Conservation (phyloP, 2,329 filamentous ascomycete species). For the Claviceps spartinae region DNA sequence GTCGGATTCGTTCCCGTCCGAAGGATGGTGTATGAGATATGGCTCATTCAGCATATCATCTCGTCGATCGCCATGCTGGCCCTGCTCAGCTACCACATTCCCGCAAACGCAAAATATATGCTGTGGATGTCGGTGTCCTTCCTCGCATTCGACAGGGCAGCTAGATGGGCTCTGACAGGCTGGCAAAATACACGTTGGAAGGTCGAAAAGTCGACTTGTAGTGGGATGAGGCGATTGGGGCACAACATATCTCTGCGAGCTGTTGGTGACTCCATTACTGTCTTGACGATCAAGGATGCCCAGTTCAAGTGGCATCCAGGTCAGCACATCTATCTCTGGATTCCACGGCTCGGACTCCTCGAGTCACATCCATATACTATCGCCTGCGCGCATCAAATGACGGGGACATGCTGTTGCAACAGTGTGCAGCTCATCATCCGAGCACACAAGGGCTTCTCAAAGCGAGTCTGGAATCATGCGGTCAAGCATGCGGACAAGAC, state of each 20-base stretch:
- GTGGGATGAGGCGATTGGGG: conserved; percentile 35
- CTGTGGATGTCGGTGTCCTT: conserved; percentile 53
- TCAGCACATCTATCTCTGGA: conserved; percentile 48
- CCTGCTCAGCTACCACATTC: conserved; percentile 50
- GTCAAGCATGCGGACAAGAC: conserved; percentile 20
- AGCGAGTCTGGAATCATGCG: conserved; percentile 35
- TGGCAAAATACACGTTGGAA: conserved; percentile 39
- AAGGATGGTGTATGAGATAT: conserved; percentile 54
- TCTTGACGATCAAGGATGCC: conserved; percentile 45
- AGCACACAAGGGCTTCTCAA: conserved; percentile 43
- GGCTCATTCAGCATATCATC: conserved; percentile 53
- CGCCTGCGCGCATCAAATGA: conserved; percentile 37
- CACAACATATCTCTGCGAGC: conserved; percentile 36
- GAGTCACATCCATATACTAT: conserved; percentile 51
- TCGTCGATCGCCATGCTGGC: conserved; percentile 49
- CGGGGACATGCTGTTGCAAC: conserved; percentile 41
- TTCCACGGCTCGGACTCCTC: conserved; percentile 37
- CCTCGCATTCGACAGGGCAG: conserved; percentile 47
- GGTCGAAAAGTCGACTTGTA: conserved; percentile 27
- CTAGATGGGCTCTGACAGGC: conserved; percentile 32
- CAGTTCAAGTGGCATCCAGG: conserved; percentile 46
- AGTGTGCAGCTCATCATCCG: conserved; percentile 46
- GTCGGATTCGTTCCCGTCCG: conserved; percentile 51
- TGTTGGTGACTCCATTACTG: conserved; percentile 37
- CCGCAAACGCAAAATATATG: conserved; percentile 42